phyloP scores from a whole-genome alignment of 176 grass and related monocot species.

The Lolium rigidum region DNA sequence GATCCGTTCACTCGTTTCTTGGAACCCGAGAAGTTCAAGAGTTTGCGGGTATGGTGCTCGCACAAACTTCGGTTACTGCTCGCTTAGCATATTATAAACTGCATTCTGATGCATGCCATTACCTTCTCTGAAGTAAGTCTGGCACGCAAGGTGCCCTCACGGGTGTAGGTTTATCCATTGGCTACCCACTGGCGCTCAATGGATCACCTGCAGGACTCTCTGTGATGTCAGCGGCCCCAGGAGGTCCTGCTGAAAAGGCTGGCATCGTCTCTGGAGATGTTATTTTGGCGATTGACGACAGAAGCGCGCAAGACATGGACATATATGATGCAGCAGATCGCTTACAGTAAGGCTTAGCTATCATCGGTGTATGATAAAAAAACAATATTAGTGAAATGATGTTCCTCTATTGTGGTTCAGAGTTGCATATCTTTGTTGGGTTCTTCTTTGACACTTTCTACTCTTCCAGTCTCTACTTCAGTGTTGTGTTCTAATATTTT shows the following conservation, averaged over 20 bases:
- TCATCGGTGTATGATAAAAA: neutral
- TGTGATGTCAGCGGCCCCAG: slow-evolving; percentile 81
- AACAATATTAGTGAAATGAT: neutral
- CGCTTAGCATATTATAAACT: neutral
- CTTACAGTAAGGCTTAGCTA: slow-evolving; percentile 67
- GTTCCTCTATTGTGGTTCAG: neutral
- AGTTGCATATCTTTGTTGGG: slow-evolving; percentile 20
- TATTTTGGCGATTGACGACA: slow-evolving; percentile 84
- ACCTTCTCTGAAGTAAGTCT: slow-evolving; percentile 92
- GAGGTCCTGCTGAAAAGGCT: slow-evolving; percentile 84
- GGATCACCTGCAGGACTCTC: slow-evolving; percentile 75
- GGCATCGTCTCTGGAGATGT: slow-evolving; percentile 84
- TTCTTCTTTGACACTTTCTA: neutral
- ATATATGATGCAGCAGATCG: slow-evolving; percentile 92
- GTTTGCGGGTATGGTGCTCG: slow-evolving; percentile 77
- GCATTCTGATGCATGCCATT: slow-evolving; percentile 43
- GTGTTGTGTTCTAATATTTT: slow-evolving; percentile 24
- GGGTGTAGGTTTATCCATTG: slow-evolving; percentile 90
- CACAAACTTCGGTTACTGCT: neutral
- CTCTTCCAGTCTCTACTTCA: neutral
- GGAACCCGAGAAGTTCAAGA: slow-evolving; percentile 98
- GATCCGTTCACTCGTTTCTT: slow-evolving; percentile 97
- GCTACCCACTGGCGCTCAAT: slow-evolving; percentile 69
- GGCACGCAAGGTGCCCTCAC: slow-evolving; percentile 94
- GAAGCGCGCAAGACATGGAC: slow-evolving; percentile 84